These are phyloP conservation scores for Talaromyces sp. DNA, from an alignment of 2,329 filamentous ascomycete genomes.

Conservation along the genomic window DNA sequence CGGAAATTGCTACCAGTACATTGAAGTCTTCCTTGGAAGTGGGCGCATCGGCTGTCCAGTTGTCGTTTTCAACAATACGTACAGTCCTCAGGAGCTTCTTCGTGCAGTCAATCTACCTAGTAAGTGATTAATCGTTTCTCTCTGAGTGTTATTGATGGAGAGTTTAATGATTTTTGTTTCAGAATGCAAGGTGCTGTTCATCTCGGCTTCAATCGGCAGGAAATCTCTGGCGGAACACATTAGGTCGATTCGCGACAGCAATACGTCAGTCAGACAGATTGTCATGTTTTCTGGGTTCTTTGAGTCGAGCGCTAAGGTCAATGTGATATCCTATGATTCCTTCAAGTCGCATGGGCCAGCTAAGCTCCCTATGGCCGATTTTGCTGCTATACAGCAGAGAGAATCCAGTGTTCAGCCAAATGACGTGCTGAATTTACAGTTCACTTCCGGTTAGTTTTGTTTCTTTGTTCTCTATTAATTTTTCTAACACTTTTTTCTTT, in stretches of 20 bases:
- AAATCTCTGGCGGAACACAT: not conserved
- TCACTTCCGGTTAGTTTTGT: conserved; percentile 51
- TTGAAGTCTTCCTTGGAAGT: conserved; percentile 54
- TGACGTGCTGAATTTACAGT: conserved; percentile 65
- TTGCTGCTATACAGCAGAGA: conserved; percentile 29
- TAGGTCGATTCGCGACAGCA: not conserved
- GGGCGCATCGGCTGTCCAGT: conserved; percentile 27
- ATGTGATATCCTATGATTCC: not conserved
- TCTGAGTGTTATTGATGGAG: too few relatives aligned
- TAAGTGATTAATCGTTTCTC: too few relatives aligned
- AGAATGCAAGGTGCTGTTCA: not conserved
- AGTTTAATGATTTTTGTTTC: too few relatives aligned
- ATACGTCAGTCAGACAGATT: not conserved
- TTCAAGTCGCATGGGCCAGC: not conserved
- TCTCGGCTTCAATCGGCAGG: not conserved
- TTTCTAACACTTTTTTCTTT: too few relatives aligned
- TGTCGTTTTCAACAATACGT: conserved; percentile 29
- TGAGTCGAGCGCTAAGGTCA: not conserved
- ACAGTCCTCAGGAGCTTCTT: conserved; percentile 19
- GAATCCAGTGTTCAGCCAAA: conserved; percentile 49
- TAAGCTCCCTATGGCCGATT: too few relatives aligned
- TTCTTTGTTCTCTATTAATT: too few relatives aligned
- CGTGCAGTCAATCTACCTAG: too few relatives aligned
- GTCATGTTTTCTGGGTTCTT: not conserved
- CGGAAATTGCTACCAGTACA: conserved; percentile 45